These are phyloP conservation scores for Mycena metata DNA, from an alignment of 768 basidiomycete genomes.

Conservation along the genomic window DNA sequence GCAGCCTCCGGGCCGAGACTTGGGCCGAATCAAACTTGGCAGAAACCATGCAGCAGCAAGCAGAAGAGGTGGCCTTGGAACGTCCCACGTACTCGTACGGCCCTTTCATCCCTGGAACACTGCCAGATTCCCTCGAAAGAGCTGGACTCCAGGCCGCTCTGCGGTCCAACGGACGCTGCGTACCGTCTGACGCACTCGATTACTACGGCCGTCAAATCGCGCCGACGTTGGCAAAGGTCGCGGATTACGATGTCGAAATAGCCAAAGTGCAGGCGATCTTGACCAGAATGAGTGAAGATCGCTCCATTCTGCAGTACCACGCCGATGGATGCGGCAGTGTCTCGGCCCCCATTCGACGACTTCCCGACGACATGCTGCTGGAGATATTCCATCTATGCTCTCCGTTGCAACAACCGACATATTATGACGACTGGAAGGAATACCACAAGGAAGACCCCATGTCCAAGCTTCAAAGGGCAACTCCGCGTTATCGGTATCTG, in stretches of 20 bases:
- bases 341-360: conserved; percentile 11
- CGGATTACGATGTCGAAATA: conserved; percentile 10
- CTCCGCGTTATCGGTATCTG: neutral
- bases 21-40: too few species aligned
- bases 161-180: neutral
- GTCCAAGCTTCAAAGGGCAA: too few species aligned
- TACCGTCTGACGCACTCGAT: neutral
- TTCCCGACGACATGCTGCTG: conserved; percentile 5
- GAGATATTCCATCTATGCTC: conserved; percentile 5
- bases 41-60: too few species aligned
- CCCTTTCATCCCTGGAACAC: neutral
- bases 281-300: conserved; percentile 4
- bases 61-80: too few species aligned
- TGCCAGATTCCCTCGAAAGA: neutral
- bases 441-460: neutral
- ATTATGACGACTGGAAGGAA: neutral
- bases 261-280: neutral
- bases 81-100: conserved; percentile 5
- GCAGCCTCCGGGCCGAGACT: too few species aligned
- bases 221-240: neutral
- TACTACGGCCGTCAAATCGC: neutral
- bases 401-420: neutral
- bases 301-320: conserved; percentile 3
- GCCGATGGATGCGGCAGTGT: conserved; percentile 13
- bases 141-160: neutral